Conservation (phyloP, 2,329 filamentous ascomycete genomes). For the Hypoxylon sp. region DNA sequence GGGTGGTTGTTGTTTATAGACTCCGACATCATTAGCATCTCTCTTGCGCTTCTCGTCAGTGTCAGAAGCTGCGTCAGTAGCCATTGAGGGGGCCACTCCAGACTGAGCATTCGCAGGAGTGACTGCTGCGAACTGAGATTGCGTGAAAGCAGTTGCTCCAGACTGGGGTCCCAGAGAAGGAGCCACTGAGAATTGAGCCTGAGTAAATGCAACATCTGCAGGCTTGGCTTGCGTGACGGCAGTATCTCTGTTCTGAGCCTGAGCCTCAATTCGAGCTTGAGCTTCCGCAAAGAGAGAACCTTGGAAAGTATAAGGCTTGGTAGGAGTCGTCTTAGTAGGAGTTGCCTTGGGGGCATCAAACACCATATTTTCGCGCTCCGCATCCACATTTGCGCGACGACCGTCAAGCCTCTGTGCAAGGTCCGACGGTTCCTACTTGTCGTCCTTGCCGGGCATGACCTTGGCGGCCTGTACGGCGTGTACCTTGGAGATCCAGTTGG, state of each 20-base stretch:
- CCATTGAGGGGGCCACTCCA: background rate
- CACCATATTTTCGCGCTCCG: background rate
- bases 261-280: background rate
- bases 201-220: background rate
- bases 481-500: constrained; percentile 96
- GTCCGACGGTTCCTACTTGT: constrained; percentile 57
- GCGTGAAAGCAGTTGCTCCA: background rate
- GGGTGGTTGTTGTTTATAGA: background rate
- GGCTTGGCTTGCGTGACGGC: no score
- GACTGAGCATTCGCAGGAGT: background rate
- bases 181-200: background rate
- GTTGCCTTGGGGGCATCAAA: background rate
- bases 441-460: constrained; percentile 75
- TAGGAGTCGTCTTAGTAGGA: background rate
- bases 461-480: constrained; percentile 96
- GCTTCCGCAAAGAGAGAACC: background rate
- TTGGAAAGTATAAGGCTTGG: background rate
- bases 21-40: background rate
- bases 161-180: background rate
- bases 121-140: no score
- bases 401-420: constrained; percentile 26
- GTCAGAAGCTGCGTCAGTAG: background rate
- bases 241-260: background rate
- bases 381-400: background rate
- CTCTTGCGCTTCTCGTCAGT: background rate